These are phyloP conservation scores for Cubamyces sp. DNA, from an alignment of 768 basidiomycete species.

Conservation along the genomic window DNA sequence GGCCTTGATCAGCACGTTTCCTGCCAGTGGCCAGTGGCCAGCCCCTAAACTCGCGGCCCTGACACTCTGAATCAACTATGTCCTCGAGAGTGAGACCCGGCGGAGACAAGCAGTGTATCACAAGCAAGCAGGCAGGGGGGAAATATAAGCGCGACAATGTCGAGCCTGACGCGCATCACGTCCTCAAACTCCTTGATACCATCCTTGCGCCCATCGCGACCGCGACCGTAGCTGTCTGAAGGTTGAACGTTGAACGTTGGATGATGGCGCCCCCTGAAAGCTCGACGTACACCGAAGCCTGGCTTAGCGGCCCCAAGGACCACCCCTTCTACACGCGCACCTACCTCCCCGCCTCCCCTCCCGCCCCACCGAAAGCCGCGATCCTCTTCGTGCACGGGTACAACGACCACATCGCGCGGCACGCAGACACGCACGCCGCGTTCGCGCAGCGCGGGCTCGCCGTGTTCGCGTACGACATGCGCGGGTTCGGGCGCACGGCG, in stretches of 20 bases:
- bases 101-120: too few species aligned
- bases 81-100: too few species aligned
- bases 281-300: conserved; percentile 43
- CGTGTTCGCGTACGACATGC: conserved; percentile 74
- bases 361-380: conserved; percentile 47
- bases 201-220: not conserved
- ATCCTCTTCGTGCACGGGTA: conserved; percentile 78
- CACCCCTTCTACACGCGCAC: conserved; percentile 71
- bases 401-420: conserved; percentile 69
- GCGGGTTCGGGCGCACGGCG: conserved; percentile 76
- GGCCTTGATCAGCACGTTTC: too few species aligned
- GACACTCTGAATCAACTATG: too few species aligned
- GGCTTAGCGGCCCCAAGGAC: conserved; percentile 59
- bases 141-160: too few species aligned
- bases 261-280: not conserved
- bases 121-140: too few species aligned
- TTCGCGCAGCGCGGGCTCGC: conserved; percentile 56
- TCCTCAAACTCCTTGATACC: too few species aligned
- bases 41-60: too few species aligned
- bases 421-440: conserved; percentile 60
- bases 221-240: too few species aligned
- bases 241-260: not conserved
- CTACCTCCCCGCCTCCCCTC: conserved; percentile 42
- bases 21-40: too few species aligned
- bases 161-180: not conserved